These are phyloP conservation scores for Pythium guiyangense DNA, from an alignment of 352 stramenopile genomes.

Conservation along the genomic window DNA sequence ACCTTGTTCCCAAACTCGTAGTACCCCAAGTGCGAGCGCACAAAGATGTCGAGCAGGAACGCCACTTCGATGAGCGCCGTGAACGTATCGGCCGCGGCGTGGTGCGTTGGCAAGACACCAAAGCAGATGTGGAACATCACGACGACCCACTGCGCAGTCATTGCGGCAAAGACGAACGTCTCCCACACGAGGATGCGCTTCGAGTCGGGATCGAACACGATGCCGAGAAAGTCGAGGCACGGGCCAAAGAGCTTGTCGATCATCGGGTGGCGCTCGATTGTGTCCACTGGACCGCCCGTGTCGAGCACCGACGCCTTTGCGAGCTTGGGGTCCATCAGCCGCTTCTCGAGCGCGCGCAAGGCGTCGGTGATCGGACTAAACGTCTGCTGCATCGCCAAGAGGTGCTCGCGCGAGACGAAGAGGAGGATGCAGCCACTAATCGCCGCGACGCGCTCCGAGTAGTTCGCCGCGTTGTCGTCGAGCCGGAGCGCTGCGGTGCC, in stretches of 20 bases:
- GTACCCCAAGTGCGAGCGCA: constrained; percentile 46
- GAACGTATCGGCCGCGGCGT: constrained; percentile 16
- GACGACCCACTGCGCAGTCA: constrained; percentile 30
- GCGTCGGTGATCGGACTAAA: constrained; percentile 22
- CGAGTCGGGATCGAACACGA: constrained; percentile 50
- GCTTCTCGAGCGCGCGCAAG: constrained; percentile 36
- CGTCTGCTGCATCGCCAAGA: constrained; percentile 28
- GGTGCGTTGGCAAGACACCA: constrained; percentile 11
- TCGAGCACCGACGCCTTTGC: constrained; percentile 22
- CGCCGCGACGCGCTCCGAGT: constrained; percentile 35
- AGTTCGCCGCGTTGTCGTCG: not conserved
- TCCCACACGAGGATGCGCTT: constrained; percentile 44
- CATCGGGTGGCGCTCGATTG: constrained; percentile 21
- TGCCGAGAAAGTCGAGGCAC: constrained; percentile 4
- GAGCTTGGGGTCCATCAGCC: constrained; percentile 48
- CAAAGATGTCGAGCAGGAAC: constrained; percentile 45
- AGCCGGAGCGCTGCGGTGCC: constrained; percentile 32
- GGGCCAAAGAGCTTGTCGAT: constrained; percentile 23
- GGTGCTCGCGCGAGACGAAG: constrained; percentile 36
- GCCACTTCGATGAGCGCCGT: constrained; percentile 33
- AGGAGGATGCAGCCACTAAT: constrained; percentile 53
- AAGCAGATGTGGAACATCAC: constrained; percentile 55
- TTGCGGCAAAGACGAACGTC: constrained; percentile 31
- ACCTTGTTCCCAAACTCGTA: constrained; percentile 69
- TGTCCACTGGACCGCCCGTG: not conserved